Base-by-base conservation (phyloP, 306 rosid genomes). In the Mimosa pudica region DNA sequence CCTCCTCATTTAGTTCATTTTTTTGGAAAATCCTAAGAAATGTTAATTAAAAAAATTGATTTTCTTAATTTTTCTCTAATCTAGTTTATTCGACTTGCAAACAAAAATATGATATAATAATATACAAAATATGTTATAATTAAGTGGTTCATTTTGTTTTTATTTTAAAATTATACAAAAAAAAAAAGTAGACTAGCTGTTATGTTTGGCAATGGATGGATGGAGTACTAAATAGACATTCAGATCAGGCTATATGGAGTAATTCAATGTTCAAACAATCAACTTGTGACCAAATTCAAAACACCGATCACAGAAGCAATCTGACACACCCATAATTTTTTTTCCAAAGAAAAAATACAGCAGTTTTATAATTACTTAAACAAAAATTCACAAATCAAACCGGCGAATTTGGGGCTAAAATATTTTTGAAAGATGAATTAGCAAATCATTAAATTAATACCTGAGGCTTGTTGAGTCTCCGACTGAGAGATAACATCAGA, bases 401-500 rank as follows among this genome's bases (percentile, higher is more conserved):
- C 14, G 3, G 70, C 13, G 3, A 47, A 38, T 48, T 71, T 71
- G 38, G 11, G 62, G 0, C 35, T 47, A 63, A 51, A 62, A 32
- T 24, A 24, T 32, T 30, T 30, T 8, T 32, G 8, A 4, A 52
- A 46, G 18, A 45, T 46, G 64, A 24, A 24, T 24, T 24, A 24
- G 30, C 30, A 24, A 24, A 24, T 24, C 30, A 24, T 24, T 24
- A 24, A 24, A 24, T 24, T 24, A 24, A 24, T 78, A 90, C 92
- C 95, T 83, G 75, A 48, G n/a, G 54, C 79, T 30, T 47, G 84
- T 14, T 35, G 91, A 82, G 62, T 54, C 13, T 89, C 90, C 0
- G 88, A 48, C 58, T 89, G 91, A 4, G 93, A 77, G 74, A 78
- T 84, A 14, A 77, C 96, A 0, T 92, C 87, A 3, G 86, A 90